Conservation (phyloP, 306 rosid species). For the Corylus avellana region DNA sequence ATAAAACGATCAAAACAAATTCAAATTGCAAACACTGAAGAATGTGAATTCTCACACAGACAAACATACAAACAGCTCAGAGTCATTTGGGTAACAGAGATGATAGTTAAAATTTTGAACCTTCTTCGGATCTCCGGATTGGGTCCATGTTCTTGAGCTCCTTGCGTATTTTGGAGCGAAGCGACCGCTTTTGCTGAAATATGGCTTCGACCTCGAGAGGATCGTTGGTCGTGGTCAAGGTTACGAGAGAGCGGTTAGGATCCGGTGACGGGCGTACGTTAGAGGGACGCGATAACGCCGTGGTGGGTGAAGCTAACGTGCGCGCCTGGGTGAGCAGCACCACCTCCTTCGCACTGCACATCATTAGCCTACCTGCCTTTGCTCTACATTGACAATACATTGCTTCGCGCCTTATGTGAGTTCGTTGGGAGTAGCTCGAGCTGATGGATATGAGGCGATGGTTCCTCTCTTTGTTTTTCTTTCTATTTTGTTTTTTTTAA, state of each 20-base stretch:
- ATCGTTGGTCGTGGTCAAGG: conserved; percentile 23
- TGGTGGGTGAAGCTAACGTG: conserved; percentile 10
- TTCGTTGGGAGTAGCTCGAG: neutral
- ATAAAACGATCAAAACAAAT: neutral
- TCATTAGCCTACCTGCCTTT: neutral
- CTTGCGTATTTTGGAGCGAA: conserved; percentile 24
- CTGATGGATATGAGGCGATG: neutral
- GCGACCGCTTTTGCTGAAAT: conserved; percentile 27
- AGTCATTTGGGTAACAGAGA: neutral
- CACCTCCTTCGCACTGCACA: conserved; percentile 16
- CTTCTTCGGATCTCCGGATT: conserved; percentile 31
- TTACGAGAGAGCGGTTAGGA: neutral
- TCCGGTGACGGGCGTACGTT: neutral
- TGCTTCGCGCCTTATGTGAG: neutral
- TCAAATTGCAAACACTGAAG: neutral
- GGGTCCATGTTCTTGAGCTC: conserved; percentile 37
- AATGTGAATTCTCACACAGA: neutral
- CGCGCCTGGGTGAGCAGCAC: conserved; percentile 1
- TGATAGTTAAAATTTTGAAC: neutral
- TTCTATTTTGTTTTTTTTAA: too few relatives aligned
- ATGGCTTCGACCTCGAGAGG: conserved; percentile 23
- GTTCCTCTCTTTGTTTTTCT: too few relatives aligned
- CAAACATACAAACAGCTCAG: neutral
- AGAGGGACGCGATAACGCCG: neutral
- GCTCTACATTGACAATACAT: conserved; percentile 1